These are phyloP conservation scores for Rhodotorula sp. DNA, from an alignment of 1,284 basidiomycete species.

Conservation along the genomic window DNA sequence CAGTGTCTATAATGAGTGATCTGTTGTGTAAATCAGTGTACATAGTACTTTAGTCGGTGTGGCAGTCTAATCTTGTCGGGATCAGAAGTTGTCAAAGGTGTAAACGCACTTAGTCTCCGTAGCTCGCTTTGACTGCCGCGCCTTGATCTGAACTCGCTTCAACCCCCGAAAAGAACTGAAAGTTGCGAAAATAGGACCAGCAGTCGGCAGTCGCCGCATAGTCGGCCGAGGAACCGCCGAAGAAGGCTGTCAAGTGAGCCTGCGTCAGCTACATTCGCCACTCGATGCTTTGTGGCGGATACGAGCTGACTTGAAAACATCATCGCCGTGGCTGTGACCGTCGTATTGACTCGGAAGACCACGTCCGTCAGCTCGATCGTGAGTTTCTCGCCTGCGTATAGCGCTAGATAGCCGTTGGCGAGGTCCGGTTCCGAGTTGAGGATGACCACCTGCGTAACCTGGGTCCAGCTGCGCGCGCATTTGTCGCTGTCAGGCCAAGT, in stretches of 20 bases:
- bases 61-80: not conserved
- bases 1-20: not conserved
- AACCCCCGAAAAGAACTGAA: constrained; percentile 23
- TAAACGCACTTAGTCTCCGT: not conserved
- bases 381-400: constrained; percentile 11
- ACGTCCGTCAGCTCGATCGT: constrained; percentile 15
- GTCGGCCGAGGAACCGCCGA: constrained; percentile 29
- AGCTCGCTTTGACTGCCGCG: constrained; percentile 5
- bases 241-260: constrained; percentile 22
- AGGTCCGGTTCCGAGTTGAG: constrained; percentile 16
- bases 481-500: too few species aligned
- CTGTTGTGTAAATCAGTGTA: not conserved
- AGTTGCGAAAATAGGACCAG: constrained; percentile 27
- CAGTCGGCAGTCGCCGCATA: constrained; percentile 27
- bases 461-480: constrained; percentile 7
- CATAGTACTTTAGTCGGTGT: not conserved
- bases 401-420: constrained; percentile 21
- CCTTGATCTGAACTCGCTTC: not conserved
- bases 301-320: constrained; percentile 1
- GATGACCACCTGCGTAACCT: constrained; percentile 22
- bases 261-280: not conserved
- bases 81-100: not conserved
- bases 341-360: constrained; percentile 18
- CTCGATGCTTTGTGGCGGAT: not conserved
- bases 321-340: constrained; percentile 9